phyloP scores from a whole-genome alignment of 208 protist genomes.

The Trypanosoma caninum region DNA sequence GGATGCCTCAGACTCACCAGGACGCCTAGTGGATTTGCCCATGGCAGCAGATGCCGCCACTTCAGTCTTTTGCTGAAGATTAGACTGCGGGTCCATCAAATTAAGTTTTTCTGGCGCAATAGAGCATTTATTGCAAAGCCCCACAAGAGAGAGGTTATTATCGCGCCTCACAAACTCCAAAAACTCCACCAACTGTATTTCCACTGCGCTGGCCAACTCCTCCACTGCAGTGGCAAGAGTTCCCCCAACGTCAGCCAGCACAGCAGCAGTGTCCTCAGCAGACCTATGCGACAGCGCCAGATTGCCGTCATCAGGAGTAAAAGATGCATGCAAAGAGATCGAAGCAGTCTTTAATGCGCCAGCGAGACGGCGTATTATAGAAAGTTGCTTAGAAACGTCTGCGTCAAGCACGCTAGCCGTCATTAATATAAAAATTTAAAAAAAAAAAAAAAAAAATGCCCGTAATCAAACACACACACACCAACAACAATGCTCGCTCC shows the following conservation, averaged over 20 bases:
- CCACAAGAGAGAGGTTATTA: conserved; percentile 17
- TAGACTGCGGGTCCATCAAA: too few relatives aligned
- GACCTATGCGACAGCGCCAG: conserved; percentile 6
- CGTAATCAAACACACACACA: neutral
- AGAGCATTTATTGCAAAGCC: conserved; percentile 9
- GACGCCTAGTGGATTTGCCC: neutral
- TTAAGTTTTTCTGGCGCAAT: conserved; percentile 25
- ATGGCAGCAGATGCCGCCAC: neutral
- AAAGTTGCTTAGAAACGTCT: conserved; percentile 2
- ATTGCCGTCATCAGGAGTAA: neutral
- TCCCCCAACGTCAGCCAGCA: conserved; percentile 35
- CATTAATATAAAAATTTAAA: neutral
- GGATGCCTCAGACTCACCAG: neutral
- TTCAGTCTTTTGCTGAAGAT: neutral
- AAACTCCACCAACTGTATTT: conserved; percentile 54
- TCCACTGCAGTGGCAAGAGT: conserved; percentile 21
- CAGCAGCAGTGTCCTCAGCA: conserved; percentile 12
- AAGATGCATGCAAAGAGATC: neutral
- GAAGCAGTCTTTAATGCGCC: neutral
- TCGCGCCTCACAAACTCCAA: conserved; percentile 56
- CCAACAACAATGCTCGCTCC: neutral
- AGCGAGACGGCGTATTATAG: neutral
- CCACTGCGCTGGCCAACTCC: conserved; percentile 33
- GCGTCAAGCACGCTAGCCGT: conserved; percentile 2
- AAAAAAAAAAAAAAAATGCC: neutral